Percentiles rank a stretch among this genome's conserved stretches.
Conservation (phyloP, 495 filamentous ascomycete genomes). For the Lasiosphaeris hirsuta region DNA sequence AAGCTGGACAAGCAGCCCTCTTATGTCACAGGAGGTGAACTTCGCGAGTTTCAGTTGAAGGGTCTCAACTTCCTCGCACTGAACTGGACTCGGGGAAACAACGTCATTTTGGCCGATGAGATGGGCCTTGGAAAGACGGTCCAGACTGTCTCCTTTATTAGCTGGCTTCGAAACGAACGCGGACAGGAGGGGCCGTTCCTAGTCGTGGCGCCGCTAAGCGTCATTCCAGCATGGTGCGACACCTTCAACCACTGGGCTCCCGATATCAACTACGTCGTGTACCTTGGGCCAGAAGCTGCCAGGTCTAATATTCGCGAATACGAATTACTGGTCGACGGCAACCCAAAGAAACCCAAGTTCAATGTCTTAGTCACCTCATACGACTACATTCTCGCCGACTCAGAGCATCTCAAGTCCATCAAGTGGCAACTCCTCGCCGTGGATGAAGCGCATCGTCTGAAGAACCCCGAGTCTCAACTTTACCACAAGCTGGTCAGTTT, state of each 20-base stretch:
- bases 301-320: conserved; percentile 80
- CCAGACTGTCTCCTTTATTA: conserved; percentile 94
- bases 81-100: conserved; percentile 87
- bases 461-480: conserved; percentile 91
- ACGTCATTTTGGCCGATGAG: conserved; percentile 95
- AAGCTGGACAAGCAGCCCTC: conserved; percentile 71
- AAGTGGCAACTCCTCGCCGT: conserved; percentile 98
- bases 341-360: conserved; percentile 82
- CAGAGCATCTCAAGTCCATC: conserved; percentile 72
- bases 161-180: conserved; percentile 92
- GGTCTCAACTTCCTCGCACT: conserved; percentile 92
- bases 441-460: conserved; percentile 94
- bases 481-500: conserved; percentile 83
- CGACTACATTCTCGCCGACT: conserved; percentile 84
- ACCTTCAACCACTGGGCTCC: conserved; percentile 97
- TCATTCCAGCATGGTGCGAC: conserved; percentile 96
- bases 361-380: conserved; percentile 94
- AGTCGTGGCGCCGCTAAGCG: conserved; percentile 90
- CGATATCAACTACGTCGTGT: conserved; percentile 94
- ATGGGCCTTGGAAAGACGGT: conserved; percentile 99
- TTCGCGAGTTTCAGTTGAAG: conserved; percentile 91
- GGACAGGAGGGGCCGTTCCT: conserved; percentile 91
- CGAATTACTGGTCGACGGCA: conserved; percentile 81
- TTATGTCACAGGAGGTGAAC: conserved; percentile 80
- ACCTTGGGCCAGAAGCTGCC: conserved; percentile 80